Percentiles rank a stretch among this genome's conserved stretches.
Conservation (phyloP, 1,139 yeast species). For the Suhomyces guaymorum region DNA sequence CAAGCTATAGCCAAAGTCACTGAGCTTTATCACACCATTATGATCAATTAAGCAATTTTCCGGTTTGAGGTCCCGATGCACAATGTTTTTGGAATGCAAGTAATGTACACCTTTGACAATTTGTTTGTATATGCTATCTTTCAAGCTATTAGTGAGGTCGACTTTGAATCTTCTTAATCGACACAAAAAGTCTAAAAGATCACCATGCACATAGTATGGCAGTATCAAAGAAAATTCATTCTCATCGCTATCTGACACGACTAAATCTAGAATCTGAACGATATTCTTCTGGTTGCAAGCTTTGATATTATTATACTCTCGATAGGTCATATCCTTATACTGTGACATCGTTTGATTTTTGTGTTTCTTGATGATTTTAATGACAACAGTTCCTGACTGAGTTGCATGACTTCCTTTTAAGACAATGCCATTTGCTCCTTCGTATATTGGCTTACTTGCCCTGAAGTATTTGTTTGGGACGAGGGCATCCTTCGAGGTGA, state of each 20-base stretch:
- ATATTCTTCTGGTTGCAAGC: conserved; percentile 32
- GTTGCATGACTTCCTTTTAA: conserved; percentile 31
- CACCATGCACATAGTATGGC: conserved; percentile 51
- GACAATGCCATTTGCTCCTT: conserved; percentile 48
- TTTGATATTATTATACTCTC: conserved; percentile 34
- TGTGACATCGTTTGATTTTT: conserved; percentile 15
- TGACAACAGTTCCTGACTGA: conserved; percentile 20
- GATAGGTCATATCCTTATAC: conserved; percentile 24
- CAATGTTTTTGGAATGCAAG: conserved; percentile 44
- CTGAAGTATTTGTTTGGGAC: conserved; percentile 20
- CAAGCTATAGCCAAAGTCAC: conserved; percentile 56
- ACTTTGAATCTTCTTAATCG: conserved; percentile 36
- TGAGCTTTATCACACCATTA: conserved; percentile 46
- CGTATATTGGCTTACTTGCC: conserved; percentile 33
- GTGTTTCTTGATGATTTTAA: conserved; percentile 34
- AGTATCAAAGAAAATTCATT: conserved; percentile 31
- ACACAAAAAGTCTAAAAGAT: conserved; percentile 45
- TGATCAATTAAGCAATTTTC: conserved; percentile 52
- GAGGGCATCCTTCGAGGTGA: conserved; percentile 2
- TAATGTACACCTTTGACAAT: conserved; percentile 47
- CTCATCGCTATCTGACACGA: conserved; percentile 15
- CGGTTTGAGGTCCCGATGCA: conserved; percentile 58
- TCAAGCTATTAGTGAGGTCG: conserved; percentile 32
- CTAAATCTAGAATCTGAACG: conserved; percentile 31
- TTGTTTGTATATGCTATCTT: conserved; percentile 51